Evolutionary conservation across 495 filamentous ascomycete genomes (phyloP).

Genomic region (Aspergillus asperescens): DNA sequence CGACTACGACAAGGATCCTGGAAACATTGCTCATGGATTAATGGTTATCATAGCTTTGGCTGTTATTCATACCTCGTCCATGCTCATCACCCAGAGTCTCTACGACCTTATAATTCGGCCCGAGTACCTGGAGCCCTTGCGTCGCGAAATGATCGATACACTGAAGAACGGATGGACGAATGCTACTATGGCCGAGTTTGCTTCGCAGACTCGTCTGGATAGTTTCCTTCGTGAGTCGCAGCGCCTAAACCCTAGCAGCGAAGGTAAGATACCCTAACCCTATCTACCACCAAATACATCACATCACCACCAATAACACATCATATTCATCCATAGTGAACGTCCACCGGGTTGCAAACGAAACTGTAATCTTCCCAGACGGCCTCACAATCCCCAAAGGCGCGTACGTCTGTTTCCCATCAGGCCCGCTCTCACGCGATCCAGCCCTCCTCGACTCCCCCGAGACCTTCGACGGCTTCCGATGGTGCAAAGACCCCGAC

Average conservation of each 20-base stretch:
- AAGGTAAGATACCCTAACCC: constrained; percentile 20
- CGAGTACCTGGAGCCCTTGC: constrained; percentile 27
- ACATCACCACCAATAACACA: not conserved
- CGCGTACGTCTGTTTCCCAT: constrained; percentile 32
- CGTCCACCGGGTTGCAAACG: constrained; percentile 22
- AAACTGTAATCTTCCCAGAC: constrained; percentile 24
- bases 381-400: constrained; percentile 26
- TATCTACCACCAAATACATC: too few relatives aligned
- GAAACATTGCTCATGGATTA: constrained; percentile 26
- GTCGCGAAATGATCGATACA: constrained; percentile 26
- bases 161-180: constrained; percentile 24
- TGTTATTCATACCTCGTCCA: constrained; percentile 31
- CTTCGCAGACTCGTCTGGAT: constrained; percentile 23
- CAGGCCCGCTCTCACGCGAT: constrained; percentile 33
- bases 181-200: constrained; percentile 19
- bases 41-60: constrained; percentile 27
- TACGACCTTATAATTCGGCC: constrained; percentile 31
- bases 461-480: constrained; percentile 30
- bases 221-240: constrained; percentile 38
- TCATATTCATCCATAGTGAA: constrained; percentile 1
- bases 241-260: constrained; percentile 30
- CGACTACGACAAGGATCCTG: constrained; percentile 20
- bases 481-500: constrained; percentile 26
- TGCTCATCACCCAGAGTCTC: constrained; percentile 30
- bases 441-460: constrained; percentile 19